Base-by-base conservation (phyloP, 805 yeast genomes). In the Clavispora carvajalis region DNA sequence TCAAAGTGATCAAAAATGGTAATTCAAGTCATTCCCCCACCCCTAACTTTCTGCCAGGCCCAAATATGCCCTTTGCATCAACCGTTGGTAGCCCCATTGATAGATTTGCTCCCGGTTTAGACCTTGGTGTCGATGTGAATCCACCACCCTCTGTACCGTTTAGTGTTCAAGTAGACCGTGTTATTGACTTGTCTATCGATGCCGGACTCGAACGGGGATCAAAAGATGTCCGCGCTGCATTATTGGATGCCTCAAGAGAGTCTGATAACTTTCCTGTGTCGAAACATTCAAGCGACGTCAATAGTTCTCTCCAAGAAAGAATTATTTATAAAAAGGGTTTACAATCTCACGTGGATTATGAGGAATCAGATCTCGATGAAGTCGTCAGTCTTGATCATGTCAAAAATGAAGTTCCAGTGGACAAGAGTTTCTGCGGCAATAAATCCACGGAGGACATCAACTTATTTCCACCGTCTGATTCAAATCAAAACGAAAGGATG, bases 101-200 rank as follows among this genome's bases (percentile, higher is more conserved):
- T 18, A 18, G 34, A 18, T 31, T 31, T 19, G 22, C 34, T 5
- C 36, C 24, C 5, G 68, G 68, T 1, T 49, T 63, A 16, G 66
- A 64, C 44, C 48, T 65, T 2, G 62, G 64, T 3, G 24, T 56
- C 3, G 57, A 42, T 8, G 36, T 63, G 11, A 54, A 52, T 29
- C 54, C 58, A 12, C 43, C 59, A 4, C 43, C 60, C 0, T 43
- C 50, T 11, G 59, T 60, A 8, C 71, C 72, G 0, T 52, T 55
- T 26, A 65, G 71, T 41, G 56, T 63, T 7, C 48, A 61, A 30
- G 51, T 52, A 13, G 62, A 64, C 39, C 49, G 61, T n/a, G 53
- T 66, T 9, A 41, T 46, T 30, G 60, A 62, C 39, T 41, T 62
- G 40, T 37, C 37, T 21, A 31, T 45, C 15, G 48, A 46, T 19